These are phyloP conservation scores for Pyrus hybrid DNA, from an alignment of 331 rosid species.

Conservation along the genomic window DNA sequence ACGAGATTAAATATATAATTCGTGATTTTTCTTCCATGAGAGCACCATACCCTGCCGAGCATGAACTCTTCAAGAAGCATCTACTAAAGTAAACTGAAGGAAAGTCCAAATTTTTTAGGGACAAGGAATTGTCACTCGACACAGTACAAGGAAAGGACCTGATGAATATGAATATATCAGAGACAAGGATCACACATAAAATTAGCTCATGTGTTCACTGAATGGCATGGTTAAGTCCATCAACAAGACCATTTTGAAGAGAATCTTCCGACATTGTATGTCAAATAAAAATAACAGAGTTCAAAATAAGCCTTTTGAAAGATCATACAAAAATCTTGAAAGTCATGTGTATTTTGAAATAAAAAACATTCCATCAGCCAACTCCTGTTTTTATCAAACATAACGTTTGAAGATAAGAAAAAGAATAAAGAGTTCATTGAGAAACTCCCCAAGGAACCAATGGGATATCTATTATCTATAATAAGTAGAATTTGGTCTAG, in stretches of 20 bases:
- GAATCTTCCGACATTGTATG: not conserved
- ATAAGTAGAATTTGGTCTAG: not conserved
- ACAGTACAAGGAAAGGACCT: no score
- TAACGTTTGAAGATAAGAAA: not conserved
- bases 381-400: not conserved
- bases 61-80: no score
- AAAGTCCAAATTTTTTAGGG: no score
- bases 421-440: not conserved
- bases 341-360: not conserved
- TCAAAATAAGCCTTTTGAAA: not conserved
- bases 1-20: no score
- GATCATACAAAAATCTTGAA: not conserved
- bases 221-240: no score
- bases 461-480: not conserved
- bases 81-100: no score
- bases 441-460: not conserved
- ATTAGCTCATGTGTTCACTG: not conserved
- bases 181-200: not conserved
- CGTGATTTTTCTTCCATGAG: no score
- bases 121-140: no score
- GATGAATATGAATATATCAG: not conserved
- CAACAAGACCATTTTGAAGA: not conserved
- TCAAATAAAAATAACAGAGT: not conserved
- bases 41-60: no score
- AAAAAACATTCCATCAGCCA: not conserved